phyloP scores from a whole-genome alignment of 2,329 filamentous ascomycete species.

The Ophiostoma tasmaniense region DNA sequence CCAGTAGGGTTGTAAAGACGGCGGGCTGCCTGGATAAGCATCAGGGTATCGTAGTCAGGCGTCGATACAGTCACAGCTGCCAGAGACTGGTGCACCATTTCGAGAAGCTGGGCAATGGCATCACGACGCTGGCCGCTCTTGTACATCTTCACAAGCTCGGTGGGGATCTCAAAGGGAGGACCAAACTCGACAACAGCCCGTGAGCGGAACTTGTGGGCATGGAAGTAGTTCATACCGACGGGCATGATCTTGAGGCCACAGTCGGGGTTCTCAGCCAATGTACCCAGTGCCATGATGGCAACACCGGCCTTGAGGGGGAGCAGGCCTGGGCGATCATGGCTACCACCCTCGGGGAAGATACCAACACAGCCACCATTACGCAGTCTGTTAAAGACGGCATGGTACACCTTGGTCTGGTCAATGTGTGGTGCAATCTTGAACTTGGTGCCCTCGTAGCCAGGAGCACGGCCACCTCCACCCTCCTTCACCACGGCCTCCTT shows the following conservation, averaged over 20 bases:
- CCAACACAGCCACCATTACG: constrained; percentile 80
- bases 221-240: constrained; percentile 99
- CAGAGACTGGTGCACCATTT: constrained; percentile 77
- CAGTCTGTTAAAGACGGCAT: constrained; percentile 81
- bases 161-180: constrained; percentile 73
- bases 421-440: constrained; percentile 89
- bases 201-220: constrained; percentile 96
- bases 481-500: constrained; percentile 34
- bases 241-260: constrained; percentile 92
- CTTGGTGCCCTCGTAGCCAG: constrained; percentile 65
- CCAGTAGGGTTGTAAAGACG: constrained; percentile 90
- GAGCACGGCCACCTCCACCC: constrained; percentile 39
- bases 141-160: constrained; percentile 77
- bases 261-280: constrained; percentile 73
- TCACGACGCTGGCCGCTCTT: constrained; percentile 74
- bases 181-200: constrained; percentile 94
- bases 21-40: constrained; percentile 91
- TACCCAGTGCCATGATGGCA: constrained; percentile 93
- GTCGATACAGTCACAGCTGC: constrained; percentile 84
- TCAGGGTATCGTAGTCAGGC: constrained; percentile 91
- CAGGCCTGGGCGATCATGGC: constrained; percentile 86
- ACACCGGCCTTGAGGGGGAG: constrained; percentile 92
- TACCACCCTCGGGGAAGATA: constrained; percentile 95
- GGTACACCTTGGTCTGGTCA: constrained; percentile 87
- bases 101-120: constrained; percentile 75